phyloP scores from a whole-genome alignment of 2,329 filamentous ascomycete genomes.

The Fusarium sp. region DNA sequence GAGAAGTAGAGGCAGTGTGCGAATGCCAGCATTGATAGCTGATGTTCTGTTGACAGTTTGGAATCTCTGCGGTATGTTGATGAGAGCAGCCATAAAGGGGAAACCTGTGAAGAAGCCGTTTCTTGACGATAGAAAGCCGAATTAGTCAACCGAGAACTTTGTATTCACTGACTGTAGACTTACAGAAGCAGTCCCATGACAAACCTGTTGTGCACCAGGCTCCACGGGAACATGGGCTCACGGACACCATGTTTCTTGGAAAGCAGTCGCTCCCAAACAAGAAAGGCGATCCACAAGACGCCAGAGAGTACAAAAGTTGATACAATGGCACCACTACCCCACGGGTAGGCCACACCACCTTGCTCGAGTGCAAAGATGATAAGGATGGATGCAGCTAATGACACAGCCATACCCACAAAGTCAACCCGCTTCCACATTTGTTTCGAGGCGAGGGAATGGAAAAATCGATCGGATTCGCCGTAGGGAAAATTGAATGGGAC shows the following conservation, averaged over 20 bases:
- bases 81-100: conserved; percentile 21
- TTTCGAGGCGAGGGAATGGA: background rate
- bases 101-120: conserved; percentile 20
- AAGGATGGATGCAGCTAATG: conserved; percentile 53
- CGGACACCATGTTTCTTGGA: background rate
- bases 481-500: conserved; percentile 7
- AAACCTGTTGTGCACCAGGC: background rate
- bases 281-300: conserved; percentile 5
- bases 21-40: conserved; percentile 10
- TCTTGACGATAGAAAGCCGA: background rate
- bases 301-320: conserved; percentile 23
- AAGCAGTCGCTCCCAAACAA: conserved; percentile 11
- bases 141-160: background rate
- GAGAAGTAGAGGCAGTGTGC: conserved; percentile 17
- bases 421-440: conserved; percentile 20
- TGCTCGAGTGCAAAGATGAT: conserved; percentile 58
- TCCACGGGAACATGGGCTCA: background rate
- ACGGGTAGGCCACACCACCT: conserved; percentile 53
- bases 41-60: conserved; percentile 20
- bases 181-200: background rate
- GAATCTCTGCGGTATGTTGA: conserved; percentile 27
- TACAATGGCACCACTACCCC: conserved; percentile 53
- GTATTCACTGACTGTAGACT: background rate
- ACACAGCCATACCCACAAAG: conserved; percentile 42
- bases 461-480: background rate